Evolutionary conservation across 345 rosid species (phyloP).

Genomic region (Durio zibethinus): DNA sequence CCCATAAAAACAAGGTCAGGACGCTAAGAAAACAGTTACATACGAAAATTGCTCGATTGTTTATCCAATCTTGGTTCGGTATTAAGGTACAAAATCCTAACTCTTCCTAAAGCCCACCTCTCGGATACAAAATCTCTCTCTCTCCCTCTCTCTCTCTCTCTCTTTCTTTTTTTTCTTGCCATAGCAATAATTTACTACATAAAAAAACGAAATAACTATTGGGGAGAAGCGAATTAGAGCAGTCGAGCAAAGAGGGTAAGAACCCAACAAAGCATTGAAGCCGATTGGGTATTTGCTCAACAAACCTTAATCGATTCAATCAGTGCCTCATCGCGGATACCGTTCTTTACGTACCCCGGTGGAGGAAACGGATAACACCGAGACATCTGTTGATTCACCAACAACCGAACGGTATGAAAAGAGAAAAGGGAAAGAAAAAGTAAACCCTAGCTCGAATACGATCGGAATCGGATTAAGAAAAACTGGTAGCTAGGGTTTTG

Average conservation of each 20-base stretch:
- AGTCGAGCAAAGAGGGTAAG: conserved; percentile 2
- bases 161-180: background rate
- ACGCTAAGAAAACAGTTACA: background rate
- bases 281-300: conserved; percentile 37
- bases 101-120: background rate
- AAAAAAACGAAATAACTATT: background rate
- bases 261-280: background rate
- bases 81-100: background rate
- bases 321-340: conserved; percentile 32
- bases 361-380: conserved; percentile 67
- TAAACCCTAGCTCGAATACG: conserved; percentile 6
- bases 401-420: background rate
- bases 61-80: background rate
- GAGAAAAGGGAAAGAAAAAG: background rate
- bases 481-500: background rate
- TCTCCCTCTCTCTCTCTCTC: background rate
- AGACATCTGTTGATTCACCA: conserved; percentile 34
- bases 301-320: conserved; percentile 63
- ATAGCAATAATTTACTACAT: background rate
- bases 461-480: background rate
- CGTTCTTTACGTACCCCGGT: conserved; percentile 35
- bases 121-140: background rate
- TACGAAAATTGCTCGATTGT: background rate
- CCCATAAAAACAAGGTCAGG: background rate
- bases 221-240: background rate